phyloP scores from a whole-genome alignment of 495 filamentous ascomycete species.

The Penicillium desertorum region DNA sequence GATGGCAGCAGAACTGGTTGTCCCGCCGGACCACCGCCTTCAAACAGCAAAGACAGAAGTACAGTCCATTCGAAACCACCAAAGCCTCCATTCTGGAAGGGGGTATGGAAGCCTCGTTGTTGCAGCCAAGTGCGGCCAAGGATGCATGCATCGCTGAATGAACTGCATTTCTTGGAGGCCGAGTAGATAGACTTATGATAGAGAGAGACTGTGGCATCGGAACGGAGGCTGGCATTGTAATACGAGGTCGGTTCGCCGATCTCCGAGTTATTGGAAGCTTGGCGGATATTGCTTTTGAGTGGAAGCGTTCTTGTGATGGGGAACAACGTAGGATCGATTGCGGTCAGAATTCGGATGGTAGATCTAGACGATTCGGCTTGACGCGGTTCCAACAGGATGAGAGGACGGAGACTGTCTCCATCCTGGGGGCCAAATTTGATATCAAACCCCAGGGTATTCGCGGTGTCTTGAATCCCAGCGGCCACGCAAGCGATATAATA shows the following conservation, averaged over 20 bases:
- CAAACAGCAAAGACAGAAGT: constrained; percentile 75
- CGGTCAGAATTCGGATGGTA: constrained; percentile 66
- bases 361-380: constrained; percentile 1
- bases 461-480: constrained; percentile 58
- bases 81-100: constrained; percentile 76
- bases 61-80: constrained; percentile 89
- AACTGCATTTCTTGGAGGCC: constrained; percentile 61
- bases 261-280: constrained; percentile 32
- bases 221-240: constrained; percentile 82
- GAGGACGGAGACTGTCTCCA: constrained; percentile 75
- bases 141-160: constrained; percentile 79
- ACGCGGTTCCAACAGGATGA: constrained; percentile 57
- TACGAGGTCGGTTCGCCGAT: constrained; percentile 64
- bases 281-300: constrained; percentile 67
- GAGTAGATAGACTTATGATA: constrained; percentile 73
- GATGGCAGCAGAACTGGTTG: constrained; percentile 69
- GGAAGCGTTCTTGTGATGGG: constrained; percentile 65
- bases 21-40: constrained; percentile 68
- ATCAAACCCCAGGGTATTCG: constrained; percentile 49
- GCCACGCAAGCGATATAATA: constrained; percentile 86
- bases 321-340: constrained; percentile 65
- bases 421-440: constrained; percentile 67
- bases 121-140: constrained; percentile 85
- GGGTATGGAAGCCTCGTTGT: constrained; percentile 75
- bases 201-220: constrained; percentile 68